Base-by-base conservation (phyloP, 176 grass and related monocot species). In the Otatea glauca region DNA sequence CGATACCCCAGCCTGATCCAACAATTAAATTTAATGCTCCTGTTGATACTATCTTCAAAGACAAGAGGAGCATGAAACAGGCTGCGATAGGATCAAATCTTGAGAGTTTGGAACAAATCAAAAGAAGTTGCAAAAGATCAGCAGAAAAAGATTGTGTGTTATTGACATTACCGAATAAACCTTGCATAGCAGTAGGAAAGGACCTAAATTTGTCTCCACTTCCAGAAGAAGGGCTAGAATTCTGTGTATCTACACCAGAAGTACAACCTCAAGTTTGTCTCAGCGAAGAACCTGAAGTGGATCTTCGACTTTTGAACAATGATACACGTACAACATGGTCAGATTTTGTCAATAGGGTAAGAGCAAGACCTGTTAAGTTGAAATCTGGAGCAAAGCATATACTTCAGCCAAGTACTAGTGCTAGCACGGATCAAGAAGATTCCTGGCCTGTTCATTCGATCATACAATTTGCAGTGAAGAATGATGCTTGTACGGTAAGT, bases 361-460 rank as follows among this genome's bases (percentile, higher is more conserved):
- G 81, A 81, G 10, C 85, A 60, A 74, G 78, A 37, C 92, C 89
- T 83, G 69, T 92, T 32, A 85, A 90, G 81, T 55, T 92, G 68
- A 90, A 78, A 69, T 65, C 88, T 68, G 90, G 88, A 78, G 85
- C 79, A 13, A 90, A 88, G 85, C 90, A 88, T 83, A 62, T 83
- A 58, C 70, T 78, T 53, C 61, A 88, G 79, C 88, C 90, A 37
- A 80, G 82, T 58, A 48, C 45, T 65, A 81, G 70, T 74, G 68
- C 55, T 83, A 83, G 68, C 60, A 49, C 81, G 78, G 86, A 61
- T 38, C 74, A 86, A 70, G 82, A 73, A 20, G 79, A 70, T 44
- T 86, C 82, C 27, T 78, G 82, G 86, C 78, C 85, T 62, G 86
- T 65, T 61, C 74, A 83, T 70, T 81, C 82, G 5, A 78, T 77